Conservation (phyloP, 371 early-diverging fungal genomes). For the Blastocladiella emersonii region DNA sequence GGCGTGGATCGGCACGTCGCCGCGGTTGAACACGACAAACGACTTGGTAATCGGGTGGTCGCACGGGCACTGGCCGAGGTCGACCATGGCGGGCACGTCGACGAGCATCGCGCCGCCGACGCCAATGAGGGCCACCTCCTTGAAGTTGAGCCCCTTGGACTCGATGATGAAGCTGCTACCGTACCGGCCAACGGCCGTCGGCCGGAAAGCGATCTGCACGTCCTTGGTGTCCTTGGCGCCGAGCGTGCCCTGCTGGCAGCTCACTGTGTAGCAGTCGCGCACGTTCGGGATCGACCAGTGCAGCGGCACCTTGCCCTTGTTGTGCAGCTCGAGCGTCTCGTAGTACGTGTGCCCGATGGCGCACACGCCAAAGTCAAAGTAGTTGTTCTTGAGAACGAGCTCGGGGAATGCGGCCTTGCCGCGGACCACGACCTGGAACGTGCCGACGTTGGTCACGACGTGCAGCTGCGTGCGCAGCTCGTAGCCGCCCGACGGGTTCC, state of each 20-base stretch:
- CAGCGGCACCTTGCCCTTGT: slow-evolving; percentile 38
- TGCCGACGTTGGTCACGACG: slow-evolving; percentile 36
- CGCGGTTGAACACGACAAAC: neutral
- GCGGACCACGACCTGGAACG: slow-evolving; percentile 26
- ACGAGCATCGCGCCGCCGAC: slow-evolving; percentile 31
- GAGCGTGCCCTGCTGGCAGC: slow-evolving; percentile 17
- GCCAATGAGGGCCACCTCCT: slow-evolving; percentile 37
- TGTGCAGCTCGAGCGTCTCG: slow-evolving; percentile 23
- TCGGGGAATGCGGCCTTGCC: slow-evolving; percentile 41
- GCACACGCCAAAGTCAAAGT: slow-evolving; percentile 30
- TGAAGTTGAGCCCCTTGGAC: slow-evolving; percentile 40
- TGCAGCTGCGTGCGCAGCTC: slow-evolving; percentile 34
- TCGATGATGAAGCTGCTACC: slow-evolving; percentile 31
- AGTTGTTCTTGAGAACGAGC: slow-evolving; percentile 21
- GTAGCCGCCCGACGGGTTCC: slow-evolving; percentile 41
- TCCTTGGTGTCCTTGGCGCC: slow-evolving; percentile 23
- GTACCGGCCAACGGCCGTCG: slow-evolving; percentile 21
- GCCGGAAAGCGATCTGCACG: slow-evolving; percentile 28
- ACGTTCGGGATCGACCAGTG: slow-evolving; percentile 29
- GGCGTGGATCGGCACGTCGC: slow-evolving; percentile 2
- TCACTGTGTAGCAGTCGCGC: slow-evolving; percentile 26
- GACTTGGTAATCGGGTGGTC: neutral
- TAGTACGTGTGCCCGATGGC: slow-evolving; percentile 26
- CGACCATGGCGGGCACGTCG: slow-evolving; percentile 15
- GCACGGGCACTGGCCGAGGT: slow-evolving; percentile 4